Conservation (phyloP, 2,329 filamentous ascomycete genomes). For the Lasiodiplodia hormozganensis region DNA sequence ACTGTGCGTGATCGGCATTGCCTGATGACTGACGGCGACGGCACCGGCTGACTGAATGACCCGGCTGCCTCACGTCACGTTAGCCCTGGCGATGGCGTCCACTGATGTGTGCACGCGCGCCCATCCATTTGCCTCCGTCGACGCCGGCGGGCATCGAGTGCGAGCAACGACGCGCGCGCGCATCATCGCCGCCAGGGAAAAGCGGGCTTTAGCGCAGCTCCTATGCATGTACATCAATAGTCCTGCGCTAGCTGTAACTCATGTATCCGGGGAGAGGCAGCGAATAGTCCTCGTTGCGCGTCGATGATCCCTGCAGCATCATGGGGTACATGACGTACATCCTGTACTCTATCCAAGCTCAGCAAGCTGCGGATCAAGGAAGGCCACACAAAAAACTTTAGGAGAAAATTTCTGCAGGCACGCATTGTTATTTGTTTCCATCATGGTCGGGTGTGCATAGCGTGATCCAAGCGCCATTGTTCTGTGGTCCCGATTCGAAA, state of each 20-base stretch:
- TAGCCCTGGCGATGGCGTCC: not conserved
- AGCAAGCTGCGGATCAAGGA: not conserved
- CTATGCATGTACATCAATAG: not conserved
- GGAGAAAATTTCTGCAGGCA: not conserved
- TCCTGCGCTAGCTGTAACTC: not conserved
- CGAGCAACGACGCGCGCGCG: not conserved
- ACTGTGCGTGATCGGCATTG: not conserved
- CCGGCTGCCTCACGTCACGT: not conserved
- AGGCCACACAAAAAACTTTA: not conserved
- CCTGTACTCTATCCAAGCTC: not conserved
- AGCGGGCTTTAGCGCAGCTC: not conserved
- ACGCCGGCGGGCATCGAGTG: not conserved
- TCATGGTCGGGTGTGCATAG: not conserved
- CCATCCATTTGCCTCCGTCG: not conserved
- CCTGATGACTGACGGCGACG: not conserved
- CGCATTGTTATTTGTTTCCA: too few relatives aligned
- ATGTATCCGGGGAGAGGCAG: not conserved
- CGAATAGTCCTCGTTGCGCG: not conserved
- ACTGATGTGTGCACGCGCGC: too few relatives aligned
- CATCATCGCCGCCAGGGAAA: not conserved
- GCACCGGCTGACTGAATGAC: not conserved
- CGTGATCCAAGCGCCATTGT: slow-evolving; percentile 10
- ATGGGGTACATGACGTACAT: slow-evolving; percentile 12
- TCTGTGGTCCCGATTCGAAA: too few relatives aligned
- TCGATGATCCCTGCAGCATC: slow-evolving; percentile 5